These are phyloP conservation scores for Fusarium solani-melongenae DNA, from an alignment of 2,329 filamentous ascomycete genomes.

Conservation along the genomic window DNA sequence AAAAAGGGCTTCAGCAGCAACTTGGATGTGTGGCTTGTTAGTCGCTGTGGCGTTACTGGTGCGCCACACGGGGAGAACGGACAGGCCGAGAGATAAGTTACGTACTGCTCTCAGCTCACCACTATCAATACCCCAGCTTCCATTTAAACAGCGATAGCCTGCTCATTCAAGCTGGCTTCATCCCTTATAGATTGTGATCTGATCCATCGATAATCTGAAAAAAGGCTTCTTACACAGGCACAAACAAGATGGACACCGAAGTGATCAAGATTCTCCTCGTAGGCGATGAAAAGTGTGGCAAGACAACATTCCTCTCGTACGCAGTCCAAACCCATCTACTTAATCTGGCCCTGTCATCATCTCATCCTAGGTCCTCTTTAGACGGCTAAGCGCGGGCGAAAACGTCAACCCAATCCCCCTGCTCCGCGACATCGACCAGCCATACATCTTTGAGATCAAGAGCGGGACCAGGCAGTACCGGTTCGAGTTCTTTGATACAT, in stretches of 20 bases:
- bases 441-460: conserved; percentile 67
- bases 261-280: conserved; percentile 66
- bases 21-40: conserved; percentile 33
- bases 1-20: conserved; percentile 37
- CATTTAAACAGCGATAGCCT: conserved; percentile 18
- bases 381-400: conserved; percentile 63
- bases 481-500: conserved; percentile 70
- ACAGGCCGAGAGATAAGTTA: conserved; percentile 36
- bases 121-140: conserved; percentile 13
- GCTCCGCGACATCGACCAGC: conserved; percentile 69
- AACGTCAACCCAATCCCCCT: conserved; percentile 57
- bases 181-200: neutral
- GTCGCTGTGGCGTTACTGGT: conserved; percentile 18
- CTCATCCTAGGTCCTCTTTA: conserved; percentile 43
- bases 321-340: conserved; percentile 45
- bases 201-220: neutral
- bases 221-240: neutral
- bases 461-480: conserved; percentile 55
- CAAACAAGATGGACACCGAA: conserved; percentile 56
- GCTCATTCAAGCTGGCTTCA: neutral
- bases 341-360: conserved; percentile 4
- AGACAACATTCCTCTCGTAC: conserved; percentile 71
- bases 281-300: conserved; percentile 70
- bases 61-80: conserved; percentile 32
- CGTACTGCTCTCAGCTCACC: conserved; percentile 40